Conservation (phyloP, 345 rosid genomes). For the Arabidopsis suecica region DNA sequence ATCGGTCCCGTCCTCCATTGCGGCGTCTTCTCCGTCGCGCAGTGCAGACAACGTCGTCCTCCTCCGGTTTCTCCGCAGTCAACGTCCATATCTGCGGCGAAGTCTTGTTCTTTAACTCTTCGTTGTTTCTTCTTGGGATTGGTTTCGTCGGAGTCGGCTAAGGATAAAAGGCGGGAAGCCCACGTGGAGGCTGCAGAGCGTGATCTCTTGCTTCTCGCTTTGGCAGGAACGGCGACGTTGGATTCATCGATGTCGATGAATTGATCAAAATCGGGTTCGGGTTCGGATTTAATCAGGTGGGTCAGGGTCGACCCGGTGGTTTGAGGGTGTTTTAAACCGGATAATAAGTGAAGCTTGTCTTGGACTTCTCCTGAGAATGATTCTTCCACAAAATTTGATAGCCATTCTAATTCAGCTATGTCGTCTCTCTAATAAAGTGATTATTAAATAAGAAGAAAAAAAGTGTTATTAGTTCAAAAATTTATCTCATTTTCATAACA, state of each 20-base stretch:
- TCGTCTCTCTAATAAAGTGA: slow-evolving; percentile 67
- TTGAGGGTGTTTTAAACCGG: slow-evolving; percentile 57
- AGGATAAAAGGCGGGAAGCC: slow-evolving; percentile 71
- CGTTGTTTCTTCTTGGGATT: slow-evolving; percentile 21
- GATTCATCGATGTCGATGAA: slow-evolving; percentile 41
- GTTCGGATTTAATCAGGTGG: slow-evolving; percentile 39
- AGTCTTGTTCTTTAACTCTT: slow-evolving; percentile 48
- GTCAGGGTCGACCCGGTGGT: slow-evolving; percentile 54
- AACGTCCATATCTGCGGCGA: slow-evolving; percentile 8
- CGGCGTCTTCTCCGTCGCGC: slow-evolving; percentile 50
- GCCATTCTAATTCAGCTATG: slow-evolving; percentile 96
- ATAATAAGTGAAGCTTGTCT: slow-evolving; percentile 80
- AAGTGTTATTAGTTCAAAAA: background rate
- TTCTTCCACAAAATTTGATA: slow-evolving; percentile 94
- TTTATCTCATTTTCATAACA: too few relatives aligned
- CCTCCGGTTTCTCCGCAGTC: slow-evolving; percentile 46
- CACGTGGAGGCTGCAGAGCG: slow-evolving; percentile 86
- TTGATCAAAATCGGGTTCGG: slow-evolving; percentile 40
- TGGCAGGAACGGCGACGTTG: slow-evolving; percentile 76
- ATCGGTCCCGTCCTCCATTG: slow-evolving; percentile 50
- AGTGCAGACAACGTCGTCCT: slow-evolving; percentile 40
- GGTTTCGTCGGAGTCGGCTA: slow-evolving; percentile 32
- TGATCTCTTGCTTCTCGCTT: slow-evolving; percentile 94
- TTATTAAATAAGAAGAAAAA: background rate
- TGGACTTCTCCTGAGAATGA: slow-evolving; percentile 91